Percentiles rank a stretch among this genome's conserved stretches.
phyloP scores from a whole-genome alignment of 2,329 filamentous ascomycete genomes.

The Verticillium longisporum region DNA sequence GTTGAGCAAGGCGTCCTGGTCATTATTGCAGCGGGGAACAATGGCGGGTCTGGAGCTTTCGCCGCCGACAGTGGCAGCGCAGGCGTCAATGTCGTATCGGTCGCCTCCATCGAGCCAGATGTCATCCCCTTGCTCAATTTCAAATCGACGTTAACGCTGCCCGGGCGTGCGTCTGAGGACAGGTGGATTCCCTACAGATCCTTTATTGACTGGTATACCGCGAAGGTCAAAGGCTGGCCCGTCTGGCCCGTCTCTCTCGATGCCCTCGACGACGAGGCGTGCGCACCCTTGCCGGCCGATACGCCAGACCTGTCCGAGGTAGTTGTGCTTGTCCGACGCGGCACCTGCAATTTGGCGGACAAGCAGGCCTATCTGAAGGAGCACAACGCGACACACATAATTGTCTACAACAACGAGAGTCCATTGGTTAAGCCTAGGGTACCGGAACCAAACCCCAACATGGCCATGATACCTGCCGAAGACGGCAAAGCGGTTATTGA shows the following conservation, averaged over 20 bases:
- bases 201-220: too few species aligned
- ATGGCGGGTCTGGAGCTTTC: conserved; percentile 2
- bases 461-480: conserved; percentile 15
- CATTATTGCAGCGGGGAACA: conserved; percentile 15
- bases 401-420: conserved; percentile 22
- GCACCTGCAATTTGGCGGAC: conserved; percentile 20
- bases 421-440: conserved; percentile 10
- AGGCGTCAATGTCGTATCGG: conserved; percentile 7
- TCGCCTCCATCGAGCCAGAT: conserved; percentile 8
- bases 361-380: conserved; percentile 20
- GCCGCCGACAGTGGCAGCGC: not conserved
- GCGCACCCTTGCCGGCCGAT: conserved; percentile 16
- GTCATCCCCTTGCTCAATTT: too few species aligned
- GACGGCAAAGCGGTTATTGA: conserved; percentile 19
- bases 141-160: too few species aligned
- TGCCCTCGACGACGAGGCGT: conserved; percentile 17
- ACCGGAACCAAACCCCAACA: conserved; percentile 6
- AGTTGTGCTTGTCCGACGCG: conserved; percentile 22
- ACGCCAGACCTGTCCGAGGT: conserved; percentile 11
- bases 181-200: too few species aligned
- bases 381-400: conserved; percentile 18
- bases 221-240: conserved; percentile 16
- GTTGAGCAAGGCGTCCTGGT: conserved; percentile 11
- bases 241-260: conserved; percentile 18
- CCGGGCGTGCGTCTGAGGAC: too few species aligned